Percentiles rank a stretch among this genome's conserved stretches.
These are phyloP conservation scores for Mrakia gelida DNA, from an alignment of 768 basidiomycete genomes.

Conservation along the genomic window DNA sequence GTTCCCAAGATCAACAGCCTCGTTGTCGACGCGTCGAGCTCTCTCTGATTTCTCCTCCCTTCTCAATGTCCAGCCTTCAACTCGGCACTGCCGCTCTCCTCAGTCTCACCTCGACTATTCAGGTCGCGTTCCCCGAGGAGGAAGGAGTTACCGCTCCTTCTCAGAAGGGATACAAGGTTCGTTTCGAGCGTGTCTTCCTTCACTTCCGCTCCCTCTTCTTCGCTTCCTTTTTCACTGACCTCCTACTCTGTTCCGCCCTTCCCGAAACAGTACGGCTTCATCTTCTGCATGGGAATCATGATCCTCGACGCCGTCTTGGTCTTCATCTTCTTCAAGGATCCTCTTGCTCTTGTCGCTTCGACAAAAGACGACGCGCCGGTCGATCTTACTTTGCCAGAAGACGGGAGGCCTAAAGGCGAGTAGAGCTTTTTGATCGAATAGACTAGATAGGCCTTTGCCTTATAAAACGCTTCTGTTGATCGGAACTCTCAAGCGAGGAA, in stretches of 20 bases:
- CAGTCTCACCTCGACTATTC: background rate
- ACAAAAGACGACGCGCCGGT: no score
- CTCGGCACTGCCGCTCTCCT: conserved; percentile 2
- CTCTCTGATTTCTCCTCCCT: background rate
- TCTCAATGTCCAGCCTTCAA: background rate
- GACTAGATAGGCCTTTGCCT: no score
- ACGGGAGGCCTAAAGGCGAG: no score
- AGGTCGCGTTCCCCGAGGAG: background rate
- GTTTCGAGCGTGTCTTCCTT: background rate
- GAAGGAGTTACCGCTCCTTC: background rate
- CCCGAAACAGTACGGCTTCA: background rate
- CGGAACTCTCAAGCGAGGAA: no score
- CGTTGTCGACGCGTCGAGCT: no score
- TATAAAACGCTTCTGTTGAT: no score
- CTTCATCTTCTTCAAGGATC: conserved; percentile 10
- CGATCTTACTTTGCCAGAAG: no score
- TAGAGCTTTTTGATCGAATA: no score
- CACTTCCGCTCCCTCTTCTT: background rate
- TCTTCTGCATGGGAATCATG: conserved; percentile 3
- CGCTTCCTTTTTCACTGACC: background rate
- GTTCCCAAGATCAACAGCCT: no score
- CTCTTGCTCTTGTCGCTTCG: background rate
- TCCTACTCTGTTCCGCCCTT: no score
- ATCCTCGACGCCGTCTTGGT: background rate
- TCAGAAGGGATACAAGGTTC: background rate